A percentile compares a stretch with the other conserved stretches of the same genome.
phyloP scores from a whole-genome alignment of 2,329 filamentous ascomycete genomes.

The Allantophomopsis cytisporea region DNA sequence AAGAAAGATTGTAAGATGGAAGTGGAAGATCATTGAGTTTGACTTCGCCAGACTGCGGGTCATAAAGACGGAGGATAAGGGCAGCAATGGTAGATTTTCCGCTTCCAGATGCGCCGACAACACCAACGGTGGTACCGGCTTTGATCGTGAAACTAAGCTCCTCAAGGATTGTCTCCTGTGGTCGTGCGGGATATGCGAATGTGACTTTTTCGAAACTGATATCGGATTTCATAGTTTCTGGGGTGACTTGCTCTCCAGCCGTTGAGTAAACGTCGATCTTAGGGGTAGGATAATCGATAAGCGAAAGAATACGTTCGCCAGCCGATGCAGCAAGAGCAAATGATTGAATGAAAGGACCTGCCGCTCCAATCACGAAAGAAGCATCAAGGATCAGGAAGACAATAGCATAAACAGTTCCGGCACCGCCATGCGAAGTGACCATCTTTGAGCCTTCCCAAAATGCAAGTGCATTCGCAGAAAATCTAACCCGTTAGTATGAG shows the following conservation, averaged over 20 bases:
- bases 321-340: constrained; percentile 28
- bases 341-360: constrained; percentile 12
- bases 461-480: constrained; percentile 41
- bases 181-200: constrained; percentile 38
- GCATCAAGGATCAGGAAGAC: constrained; percentile 38
- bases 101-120: constrained; percentile 28
- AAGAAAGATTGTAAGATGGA: constrained; percentile 10
- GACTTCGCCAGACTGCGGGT: constrained; percentile 31
- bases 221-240: constrained; percentile 9
- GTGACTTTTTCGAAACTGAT: constrained; percentile 18
- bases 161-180: constrained; percentile 49
- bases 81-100: constrained; percentile 27
- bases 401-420: constrained; percentile 37
- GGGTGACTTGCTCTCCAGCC: constrained; percentile 8
- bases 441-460: constrained; percentile 42
- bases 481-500: constrained; percentile 13
- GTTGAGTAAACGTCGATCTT: constrained; percentile 20
- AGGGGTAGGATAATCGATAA: constrained; percentile 24
- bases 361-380: constrained; percentile 21
- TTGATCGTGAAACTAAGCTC: constrained; percentile 25
- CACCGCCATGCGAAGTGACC: constrained; percentile 21
- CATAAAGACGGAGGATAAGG: constrained; percentile 27
- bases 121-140: constrained; percentile 22
- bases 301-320: constrained; percentile 26
- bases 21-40: constrained; percentile 11